Base-by-base conservation (phyloP, 2,329 filamentous ascomycete genomes). In the Aureobasidium lini region DNA sequence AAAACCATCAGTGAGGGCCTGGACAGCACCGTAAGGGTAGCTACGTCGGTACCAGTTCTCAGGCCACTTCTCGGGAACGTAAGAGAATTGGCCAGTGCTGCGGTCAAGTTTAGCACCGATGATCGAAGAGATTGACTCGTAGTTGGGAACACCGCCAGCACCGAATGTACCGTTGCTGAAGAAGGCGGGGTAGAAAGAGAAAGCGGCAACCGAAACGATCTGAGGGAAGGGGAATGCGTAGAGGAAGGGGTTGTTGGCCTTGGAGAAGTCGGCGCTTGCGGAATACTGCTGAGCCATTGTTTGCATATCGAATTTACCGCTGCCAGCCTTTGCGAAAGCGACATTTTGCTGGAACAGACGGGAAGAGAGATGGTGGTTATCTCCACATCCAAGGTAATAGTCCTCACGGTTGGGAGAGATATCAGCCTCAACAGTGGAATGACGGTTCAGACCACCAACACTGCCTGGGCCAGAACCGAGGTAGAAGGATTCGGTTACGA, bases 91-190 rank as follows among this genome's bases (percentile, higher is more conserved):
- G 42, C 66, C 68, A n/a, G 63, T 67, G 42, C 59, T 56, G 43
- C 62, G 36, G 50, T 69, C 48, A 28, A 62, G 61, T 57, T 66
- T 43, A 18, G 66, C 67, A n/a, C 68, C 68, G 32, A 70, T 59
- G 52, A 69, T 69, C 49, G 58, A 63, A 3, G 65, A 66, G 59
- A 70, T 64, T 5, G 66, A 68, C 54, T 69, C 66, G 64, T 69
- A 69, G 63, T 68, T 73, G 40, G 71, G 63, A 29, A 73, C 68
- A 62, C 72, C 71, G 15, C 70, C 71, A 1, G 63, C 63, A 16
- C 68, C 70, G 60, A 71, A 72, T 13, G 71, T 73, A 18, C 70
- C 69, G 62, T 73, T 73, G 40, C 68, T 69, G 71, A 69, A 70
- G 61, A 67, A 69, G 6, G 66, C 61, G 1, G 67, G 66, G 62